Base-by-base conservation (phyloP, 352 stramenopile genomes). In the Phytophthora tubulina region DNA sequence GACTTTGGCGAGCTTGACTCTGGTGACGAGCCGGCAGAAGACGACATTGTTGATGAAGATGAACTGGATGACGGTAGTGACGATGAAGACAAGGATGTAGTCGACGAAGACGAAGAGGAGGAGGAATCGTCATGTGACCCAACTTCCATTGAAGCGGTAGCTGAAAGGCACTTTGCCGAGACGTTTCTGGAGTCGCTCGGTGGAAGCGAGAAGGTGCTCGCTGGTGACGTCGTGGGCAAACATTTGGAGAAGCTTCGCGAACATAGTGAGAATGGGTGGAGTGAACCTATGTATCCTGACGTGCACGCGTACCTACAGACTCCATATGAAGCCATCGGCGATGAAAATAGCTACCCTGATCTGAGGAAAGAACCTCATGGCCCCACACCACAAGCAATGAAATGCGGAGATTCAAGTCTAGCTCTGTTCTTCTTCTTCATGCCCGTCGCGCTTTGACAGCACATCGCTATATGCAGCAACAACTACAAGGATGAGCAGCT, bases 401-500 rank as follows among this genome's bases (percentile, higher is more conserved):
- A 62, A 33, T 51, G 21, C 42, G 58, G 35, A 17, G 36, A 57
- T 66, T 57, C 36, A 17, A 44, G 9, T 9, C 3, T 44, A 44
- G 38, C 38, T 6, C 17, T 66, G 5, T 56, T 57, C 8, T 57
- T 66, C 46, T 56, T 33, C 13, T 65, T 65, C 36, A 52, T 66
- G 36, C 48, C 36, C 0, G 14, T 67, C 0, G 48, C 48, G 13
- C 36, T 58, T 41, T 59, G 30, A 48, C 59, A 59, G 38, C 49
- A 59, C 6, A 58, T 67, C n/a, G 56, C 31, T 2, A 31, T 51
- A 8, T 54, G 38, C 17, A 54, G 49, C n/a, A 60, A 60, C 30
- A 60, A 67, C 60, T 61, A 54, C 27, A 54, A 38, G 0, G 31
- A 42, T 7, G 32, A 56, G 4, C 49, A 42, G 11, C 6, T 21